Base-by-base conservation (phyloP, 257 asterid species). In the Avicennia marina region DNA sequence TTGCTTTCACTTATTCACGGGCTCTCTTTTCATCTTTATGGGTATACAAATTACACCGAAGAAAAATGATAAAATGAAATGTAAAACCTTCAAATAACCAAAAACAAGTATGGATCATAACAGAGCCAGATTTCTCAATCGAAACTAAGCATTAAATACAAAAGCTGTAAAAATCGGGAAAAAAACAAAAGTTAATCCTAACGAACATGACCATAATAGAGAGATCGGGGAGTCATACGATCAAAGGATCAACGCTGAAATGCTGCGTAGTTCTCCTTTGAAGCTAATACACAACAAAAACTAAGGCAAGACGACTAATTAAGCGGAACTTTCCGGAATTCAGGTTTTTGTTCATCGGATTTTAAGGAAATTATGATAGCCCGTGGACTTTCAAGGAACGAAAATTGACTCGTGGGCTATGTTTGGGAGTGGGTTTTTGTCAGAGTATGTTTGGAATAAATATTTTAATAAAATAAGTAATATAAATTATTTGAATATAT, bases 211-310 rank as follows among this genome's bases (percentile, higher is more conserved):
- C 39, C 31, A 24, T 19, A 63, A 34, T 9, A 62, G 21, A 21
- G 53, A 61, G 65, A 72, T 60, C 72, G 33, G 50, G 49, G 60
- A 65, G 8, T 25, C 47, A 41, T 71, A 65, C 72, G 18, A 44
- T 29, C 6, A 27, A 29, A 17, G 63, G 25, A 56, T 57, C 13
- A 47, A 21, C 18, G 53, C 42, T 9, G 42, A 29, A 24, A 21
- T 31, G 54, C 69, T 31, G 38, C 61, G 61, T 15, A 42, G 50
- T 44, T 2, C 10, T 38, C 58, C 63, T 47, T 11, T 24, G 26
- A 29, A 22, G 75, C 47, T 38, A 17, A 26, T 25, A 50, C 39
- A 25, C 25, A 58, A 22, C 7, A 15, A 6, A 41, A 7, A 41
- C 1, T 50, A 27, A 0, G 21, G 39, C 6, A 12, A 8, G 6